A percentile compares a stretch with the other conserved stretches of the same genome.
These are phyloP conservation scores for Bryoerythrophyllum caledonicum DNA, from an alignment of 225 moss, liverwort and hornwort genomes.

Conservation along the genomic window DNA sequence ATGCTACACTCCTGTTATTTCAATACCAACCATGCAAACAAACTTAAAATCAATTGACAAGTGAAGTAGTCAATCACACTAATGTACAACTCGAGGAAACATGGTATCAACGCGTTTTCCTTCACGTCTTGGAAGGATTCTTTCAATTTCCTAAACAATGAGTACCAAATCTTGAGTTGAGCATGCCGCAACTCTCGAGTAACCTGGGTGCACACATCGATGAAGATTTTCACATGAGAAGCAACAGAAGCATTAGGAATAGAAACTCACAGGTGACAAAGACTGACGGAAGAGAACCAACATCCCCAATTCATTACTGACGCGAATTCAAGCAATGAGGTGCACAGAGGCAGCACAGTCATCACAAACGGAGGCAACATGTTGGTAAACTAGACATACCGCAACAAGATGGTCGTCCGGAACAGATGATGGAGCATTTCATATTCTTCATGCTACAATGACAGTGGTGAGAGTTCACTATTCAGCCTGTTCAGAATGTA, in stretches of 20 bases:
- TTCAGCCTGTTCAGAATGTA: slow-evolving; percentile 48
- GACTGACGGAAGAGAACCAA: neutral
- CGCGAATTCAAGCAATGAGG: neutral
- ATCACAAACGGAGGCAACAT: slow-evolving; percentile 2
- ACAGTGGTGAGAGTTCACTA: neutral
- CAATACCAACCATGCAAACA: neutral
- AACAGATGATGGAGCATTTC: neutral
- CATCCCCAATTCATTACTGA: neutral
- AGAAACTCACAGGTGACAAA: neutral
- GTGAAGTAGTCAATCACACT: neutral
- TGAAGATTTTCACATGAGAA: slow-evolving; percentile 13
- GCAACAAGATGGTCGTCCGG: neutral
- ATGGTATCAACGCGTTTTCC: neutral
- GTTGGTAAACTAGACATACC: neutral
- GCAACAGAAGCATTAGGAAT: slow-evolving; percentile 9
- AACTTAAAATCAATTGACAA: neutral
- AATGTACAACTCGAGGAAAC: neutral
- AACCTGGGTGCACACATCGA: neutral
- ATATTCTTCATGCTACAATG: slow-evolving; percentile 12
- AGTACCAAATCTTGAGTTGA: neutral
- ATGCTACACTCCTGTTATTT: neutral
- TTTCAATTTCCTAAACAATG: neutral
- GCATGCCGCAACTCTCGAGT: neutral
- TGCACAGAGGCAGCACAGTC: neutral
- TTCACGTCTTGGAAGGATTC: neutral